Base-by-base conservation (phyloP, 1,284 basidiomycete species). In the Cutaneotrichosporon cutaneum region DNA sequence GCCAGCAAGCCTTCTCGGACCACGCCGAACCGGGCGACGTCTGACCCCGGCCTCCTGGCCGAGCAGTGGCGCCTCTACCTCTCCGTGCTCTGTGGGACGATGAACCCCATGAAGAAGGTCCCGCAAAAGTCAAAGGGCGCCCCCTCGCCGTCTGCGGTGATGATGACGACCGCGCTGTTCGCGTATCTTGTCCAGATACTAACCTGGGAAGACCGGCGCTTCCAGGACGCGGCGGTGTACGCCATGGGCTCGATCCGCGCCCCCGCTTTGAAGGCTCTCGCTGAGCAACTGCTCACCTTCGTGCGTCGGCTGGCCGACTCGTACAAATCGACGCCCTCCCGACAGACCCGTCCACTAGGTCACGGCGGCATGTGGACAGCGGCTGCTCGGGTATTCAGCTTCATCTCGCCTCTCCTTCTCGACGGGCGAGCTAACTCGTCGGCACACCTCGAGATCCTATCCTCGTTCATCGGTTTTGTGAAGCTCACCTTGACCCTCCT, bases 21-120 rank as follows among this genome's bases (percentile, higher is more conserved):
- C 16, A 45, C 51, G 2, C 53, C 52, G 1, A 66, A 63, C 54
- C 51, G 66, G 1, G 61, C 66, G 3, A 59, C 72, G 0, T 80
- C 82, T 24, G 91, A 94, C 27, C 86, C 87, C 61, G 84, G 82
- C 65, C 76, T 81, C 10, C 78, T 88, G 42, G 85, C 93, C 24
- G 87, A 90, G 53, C 92, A 95, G 74, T 97, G 93, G 94, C 85
- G 90, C 63, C 82, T 88, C 30, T 95, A 92, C 87, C 83, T 92
- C 54, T 89, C 90, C 63, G 83, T 90, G 11, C 82, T 94, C 7
- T 93, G 90, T 69, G 85, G 89, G 18, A 93, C 90, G 0, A 78
- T 81, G 45, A 71, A 75, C 10, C 69, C 69, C 0, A 88, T 90
- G 3, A 82, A 85, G 0, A 82, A 71, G 4, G 69, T 89, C 2